Evolutionary conservation across 2,329 filamentous ascomycete genomes (phyloP).

Genomic region (Penicillium sp.): DNA sequence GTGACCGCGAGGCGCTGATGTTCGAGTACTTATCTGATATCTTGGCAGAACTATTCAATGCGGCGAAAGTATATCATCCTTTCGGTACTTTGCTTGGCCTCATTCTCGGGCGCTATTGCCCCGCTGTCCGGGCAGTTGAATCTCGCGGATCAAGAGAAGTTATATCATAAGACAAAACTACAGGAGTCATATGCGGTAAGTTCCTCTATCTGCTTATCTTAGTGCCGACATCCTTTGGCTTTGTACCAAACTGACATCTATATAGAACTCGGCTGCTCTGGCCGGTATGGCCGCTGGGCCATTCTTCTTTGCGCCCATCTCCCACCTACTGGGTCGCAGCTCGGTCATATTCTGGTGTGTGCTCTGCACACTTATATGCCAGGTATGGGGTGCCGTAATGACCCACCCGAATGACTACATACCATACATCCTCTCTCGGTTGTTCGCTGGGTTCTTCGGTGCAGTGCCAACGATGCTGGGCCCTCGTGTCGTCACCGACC

Average conservation of each 20-base stretch:
- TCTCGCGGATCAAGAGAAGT: conserved; percentile 41
- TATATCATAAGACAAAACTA: conserved; percentile 43
- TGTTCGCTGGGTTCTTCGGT: conserved; percentile 52
- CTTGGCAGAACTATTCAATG: conserved; percentile 43
- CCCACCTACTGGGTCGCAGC: conserved; percentile 45
- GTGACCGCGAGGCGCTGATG: background rate
- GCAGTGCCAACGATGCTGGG: conserved; percentile 48
- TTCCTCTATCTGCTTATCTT: background rate
- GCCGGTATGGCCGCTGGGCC: conserved; percentile 49
- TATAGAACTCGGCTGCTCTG: conserved; percentile 45
- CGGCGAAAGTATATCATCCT: conserved; percentile 42
- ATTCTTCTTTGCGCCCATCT: conserved; percentile 48
- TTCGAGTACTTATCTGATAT: conserved; percentile 11
- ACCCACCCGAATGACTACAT: conserved; percentile 43
- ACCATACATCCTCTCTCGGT: conserved; percentile 46
- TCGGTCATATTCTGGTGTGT: conserved; percentile 50
- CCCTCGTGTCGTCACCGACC: conserved; percentile 49
- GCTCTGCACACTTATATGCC: conserved; percentile 42
- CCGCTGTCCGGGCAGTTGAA: conserved; percentile 46
- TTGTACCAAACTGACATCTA: background rate
- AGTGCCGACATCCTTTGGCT: background rate
- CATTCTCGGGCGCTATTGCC: conserved; percentile 45
- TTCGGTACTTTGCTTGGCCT: conserved; percentile 43
- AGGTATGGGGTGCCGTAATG: conserved; percentile 50
- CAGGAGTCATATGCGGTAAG: conserved; percentile 43